phyloP scores from a whole-genome alignment of 176 grass and related monocot species.

The Bonia amplexicaulis region DNA sequence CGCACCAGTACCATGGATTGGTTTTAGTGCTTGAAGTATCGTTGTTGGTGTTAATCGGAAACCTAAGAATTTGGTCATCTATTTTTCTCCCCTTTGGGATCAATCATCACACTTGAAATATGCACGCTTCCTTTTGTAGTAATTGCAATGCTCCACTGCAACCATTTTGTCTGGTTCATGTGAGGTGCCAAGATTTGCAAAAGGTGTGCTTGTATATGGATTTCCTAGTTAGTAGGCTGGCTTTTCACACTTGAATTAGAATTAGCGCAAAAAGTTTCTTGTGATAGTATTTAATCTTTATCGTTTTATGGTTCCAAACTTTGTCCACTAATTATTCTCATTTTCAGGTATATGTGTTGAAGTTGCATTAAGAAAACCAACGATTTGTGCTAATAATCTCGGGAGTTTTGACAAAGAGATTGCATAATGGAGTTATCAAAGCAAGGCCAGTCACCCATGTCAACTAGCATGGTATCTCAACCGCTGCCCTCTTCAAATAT shows the following conservation, averaged over 20 bases:
- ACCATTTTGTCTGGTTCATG: neutral
- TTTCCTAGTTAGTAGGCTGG: neutral
- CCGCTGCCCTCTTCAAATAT: conserved; percentile 27
- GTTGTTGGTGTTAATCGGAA: neutral
- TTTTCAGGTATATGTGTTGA: conserved; percentile 26
- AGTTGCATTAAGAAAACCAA: neutral
- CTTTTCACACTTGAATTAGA: neutral
- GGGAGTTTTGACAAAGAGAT: neutral
- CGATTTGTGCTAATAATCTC: neutral
- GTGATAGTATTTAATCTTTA: neutral
- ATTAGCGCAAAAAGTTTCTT: neutral
- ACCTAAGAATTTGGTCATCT: neutral
- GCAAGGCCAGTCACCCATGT: conserved; percentile 42
- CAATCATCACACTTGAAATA: neutral
- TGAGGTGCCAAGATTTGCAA: neutral
- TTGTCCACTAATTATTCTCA: neutral
- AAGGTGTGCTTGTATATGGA: neutral
- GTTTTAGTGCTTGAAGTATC: neutral
- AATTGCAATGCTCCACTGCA: neutral
- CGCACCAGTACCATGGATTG: neutral
- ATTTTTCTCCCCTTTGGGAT: too few species aligned
- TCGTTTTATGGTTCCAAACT: neutral
- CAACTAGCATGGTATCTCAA: conserved; percentile 47
- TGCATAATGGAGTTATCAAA: conserved; percentile 50
- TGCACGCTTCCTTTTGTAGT: neutral